phyloP scores from a whole-genome alignment of 768 basidiomycete species.

The Crassisporium funariophilum region DNA sequence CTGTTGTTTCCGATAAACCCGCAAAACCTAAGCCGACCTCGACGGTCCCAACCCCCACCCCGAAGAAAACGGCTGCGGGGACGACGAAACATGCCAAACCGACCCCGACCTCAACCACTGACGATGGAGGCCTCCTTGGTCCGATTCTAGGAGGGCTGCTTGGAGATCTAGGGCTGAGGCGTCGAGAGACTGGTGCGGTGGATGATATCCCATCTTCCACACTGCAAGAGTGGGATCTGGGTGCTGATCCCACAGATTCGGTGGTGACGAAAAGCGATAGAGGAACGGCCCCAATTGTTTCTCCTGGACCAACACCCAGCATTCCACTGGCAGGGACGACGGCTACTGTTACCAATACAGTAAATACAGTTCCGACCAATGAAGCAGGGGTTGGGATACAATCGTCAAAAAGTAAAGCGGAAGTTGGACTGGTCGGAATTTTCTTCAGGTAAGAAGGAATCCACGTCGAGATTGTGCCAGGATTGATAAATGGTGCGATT shows the following conservation, averaged over 20 bases:
- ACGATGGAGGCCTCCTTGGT: constrained; percentile 18
- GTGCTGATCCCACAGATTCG: background rate
- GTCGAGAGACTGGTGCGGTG: background rate
- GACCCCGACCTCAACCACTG: constrained; percentile 10
- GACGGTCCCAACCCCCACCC: constrained; percentile 12
- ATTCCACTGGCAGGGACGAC: background rate
- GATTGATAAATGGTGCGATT: background rate
- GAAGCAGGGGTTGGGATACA: too few species aligned
- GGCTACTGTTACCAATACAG: background rate
- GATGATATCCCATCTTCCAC: background rate
- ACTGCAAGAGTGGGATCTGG: too few species aligned
- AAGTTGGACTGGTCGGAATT: constrained; percentile 51
- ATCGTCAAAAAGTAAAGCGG: constrained; percentile 16
- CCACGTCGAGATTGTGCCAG: background rate
- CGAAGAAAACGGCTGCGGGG: constrained; percentile 12
- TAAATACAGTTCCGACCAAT: constrained; percentile 2
- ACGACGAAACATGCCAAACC: constrained; percentile 11
- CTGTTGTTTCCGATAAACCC: too few species aligned
- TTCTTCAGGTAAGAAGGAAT: constrained; percentile 70
- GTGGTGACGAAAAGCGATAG: background rate
- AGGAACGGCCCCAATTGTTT: background rate
- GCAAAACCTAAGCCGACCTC: too few species aligned
- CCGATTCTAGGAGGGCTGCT: constrained; percentile 23
- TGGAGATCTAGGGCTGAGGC: constrained; percentile 10
- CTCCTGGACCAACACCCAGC: background rate